Evolutionary conservation across 768 basidiomycete genomes (phyloP), one percentile per base, ranked within the genome.

Genomic region (Trametes sanguinea): DNA sequence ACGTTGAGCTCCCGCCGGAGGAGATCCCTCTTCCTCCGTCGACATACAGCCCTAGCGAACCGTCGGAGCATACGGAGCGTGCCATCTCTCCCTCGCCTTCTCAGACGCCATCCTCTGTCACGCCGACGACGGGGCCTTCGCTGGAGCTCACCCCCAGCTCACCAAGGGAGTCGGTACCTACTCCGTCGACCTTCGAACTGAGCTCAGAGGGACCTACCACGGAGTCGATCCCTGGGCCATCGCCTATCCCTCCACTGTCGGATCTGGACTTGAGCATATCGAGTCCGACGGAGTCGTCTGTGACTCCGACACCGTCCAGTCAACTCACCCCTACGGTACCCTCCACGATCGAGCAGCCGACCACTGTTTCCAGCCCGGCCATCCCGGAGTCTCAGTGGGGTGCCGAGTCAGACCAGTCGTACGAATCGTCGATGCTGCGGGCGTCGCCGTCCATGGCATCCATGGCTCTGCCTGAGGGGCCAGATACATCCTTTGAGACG

Each of bases 391-490:
- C 80, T 46, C 66, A 77, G 29, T 92, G 89, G 87, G 85, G 81
- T 2, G 71, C 80, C 2, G 86, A 85, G 67, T 87, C 86, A 0
- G 85, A 90, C 56, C 69, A 78, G 9, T 88, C 91, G 0, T 93
- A 88, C 63, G 90, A 92, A 22, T 92, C 92, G 0, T 89, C 89
- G 1, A 75, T 89, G n/a, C 76, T 94, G 27, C 78, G 76, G 5
- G 86, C 90, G 0, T 91, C 92, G 2, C 89, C 88, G 16, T 87
- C 88, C 22, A 76, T 83, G 3, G 79, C 75, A 48, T 78, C 80
- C 5, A 64, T 75, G 5, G 75, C 76, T 0, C 71, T 91, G 46
- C 84, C 81, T 1, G 90, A 93, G 46, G 82, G 79, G 4, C 71
- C 67, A 8, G 91, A 92, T 64, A 75, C 68, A 0, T 91, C 89